A percentile compares a stretch with the other conserved stretches of the same genome.
These are phyloP conservation scores for Poa pratensis DNA, from an alignment of 176 grass and related monocot species.

Conservation along the genomic window DNA sequence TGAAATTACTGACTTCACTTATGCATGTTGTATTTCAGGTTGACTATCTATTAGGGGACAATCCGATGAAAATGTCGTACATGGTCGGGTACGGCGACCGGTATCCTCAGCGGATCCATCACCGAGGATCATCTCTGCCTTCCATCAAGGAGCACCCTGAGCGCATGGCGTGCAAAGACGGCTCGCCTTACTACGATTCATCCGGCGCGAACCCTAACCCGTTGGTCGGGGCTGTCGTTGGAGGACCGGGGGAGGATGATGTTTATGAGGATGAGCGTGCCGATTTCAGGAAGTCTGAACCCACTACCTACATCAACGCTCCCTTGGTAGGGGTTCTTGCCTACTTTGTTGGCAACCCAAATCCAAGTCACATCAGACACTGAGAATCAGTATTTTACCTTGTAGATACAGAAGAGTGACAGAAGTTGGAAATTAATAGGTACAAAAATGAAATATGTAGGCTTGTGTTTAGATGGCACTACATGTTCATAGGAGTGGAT, in stretches of 20 bases:
- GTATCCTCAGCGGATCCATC: conserved; percentile 85
- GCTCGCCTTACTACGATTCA: conserved; percentile 70
- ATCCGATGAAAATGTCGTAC: conserved; percentile 94
- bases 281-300: conserved; percentile 87
- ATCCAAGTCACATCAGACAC: conserved; percentile 21
- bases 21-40: conserved; percentile 38
- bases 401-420: conserved; percentile 36
- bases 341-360: conserved; percentile 73
- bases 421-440: conserved; percentile 11
- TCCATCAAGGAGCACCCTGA: conserved; percentile 70
- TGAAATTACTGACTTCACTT: background rate
- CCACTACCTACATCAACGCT: conserved; percentile 96
- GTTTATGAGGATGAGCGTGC: conserved; percentile 72
- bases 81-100: conserved; percentile 85
- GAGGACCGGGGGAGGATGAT: conserved; percentile 90
- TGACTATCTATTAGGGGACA: conserved; percentile 88
- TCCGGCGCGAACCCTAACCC: conserved; percentile 67
- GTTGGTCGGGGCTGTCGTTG: conserved; percentile 74
- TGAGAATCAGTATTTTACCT: conserved; percentile 12
- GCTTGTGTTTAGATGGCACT: conserved; percentile 31
- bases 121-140: conserved; percentile 80
- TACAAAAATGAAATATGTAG: conserved; percentile 3
- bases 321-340: conserved; percentile 83
- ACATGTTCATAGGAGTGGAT: conserved; percentile 25
- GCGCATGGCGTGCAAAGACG: conserved; percentile 72